phyloP scores from a whole-genome alignment of 73 alveolate genomes.

The Tetrahymena elliotti region DNA sequence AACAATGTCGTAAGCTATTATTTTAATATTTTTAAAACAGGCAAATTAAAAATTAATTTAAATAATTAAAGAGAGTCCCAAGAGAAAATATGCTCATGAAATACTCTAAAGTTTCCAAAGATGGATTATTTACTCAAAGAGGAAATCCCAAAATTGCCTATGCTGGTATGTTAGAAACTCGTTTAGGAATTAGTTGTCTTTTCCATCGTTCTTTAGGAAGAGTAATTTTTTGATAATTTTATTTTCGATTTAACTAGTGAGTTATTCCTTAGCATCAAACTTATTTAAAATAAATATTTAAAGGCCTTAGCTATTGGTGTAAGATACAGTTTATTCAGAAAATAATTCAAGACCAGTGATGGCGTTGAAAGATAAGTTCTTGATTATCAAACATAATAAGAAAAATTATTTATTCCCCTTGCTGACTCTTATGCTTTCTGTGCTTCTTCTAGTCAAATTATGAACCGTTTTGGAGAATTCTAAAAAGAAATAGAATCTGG shows the following conservation, averaged over 20 bases:
- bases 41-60: not conserved
- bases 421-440: slow-evolving; percentile 46
- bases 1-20: slow-evolving; percentile 20
- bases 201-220: slow-evolving; percentile 24
- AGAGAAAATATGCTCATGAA: slow-evolving; percentile 55
- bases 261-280: too few species aligned
- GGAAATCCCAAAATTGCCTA: slow-evolving; percentile 21
- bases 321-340: slow-evolving; percentile 71
- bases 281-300: too few species aligned
- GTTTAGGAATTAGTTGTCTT: slow-evolving; percentile 3
- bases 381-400: slow-evolving; percentile 69
- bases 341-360: slow-evolving; percentile 52
- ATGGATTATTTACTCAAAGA: slow-evolving; percentile 48
- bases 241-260: too few species aligned
- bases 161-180: not conserved
- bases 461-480: slow-evolving; percentile 16
- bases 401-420: slow-evolving; percentile 51
- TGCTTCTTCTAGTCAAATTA: slow-evolving; percentile 28
- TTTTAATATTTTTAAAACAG: not conserved
- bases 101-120: slow-evolving; percentile 60
- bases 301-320: slow-evolving; percentile 52
- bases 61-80: slow-evolving; percentile 53
- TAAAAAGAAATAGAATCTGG: slow-evolving; percentile 46
- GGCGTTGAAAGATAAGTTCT: slow-evolving; percentile 57
- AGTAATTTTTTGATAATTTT: slow-evolving; percentile 6